phyloP scores from a whole-genome alignment of 768 basidiomycete species.

The Agrocybe praecox region DNA sequence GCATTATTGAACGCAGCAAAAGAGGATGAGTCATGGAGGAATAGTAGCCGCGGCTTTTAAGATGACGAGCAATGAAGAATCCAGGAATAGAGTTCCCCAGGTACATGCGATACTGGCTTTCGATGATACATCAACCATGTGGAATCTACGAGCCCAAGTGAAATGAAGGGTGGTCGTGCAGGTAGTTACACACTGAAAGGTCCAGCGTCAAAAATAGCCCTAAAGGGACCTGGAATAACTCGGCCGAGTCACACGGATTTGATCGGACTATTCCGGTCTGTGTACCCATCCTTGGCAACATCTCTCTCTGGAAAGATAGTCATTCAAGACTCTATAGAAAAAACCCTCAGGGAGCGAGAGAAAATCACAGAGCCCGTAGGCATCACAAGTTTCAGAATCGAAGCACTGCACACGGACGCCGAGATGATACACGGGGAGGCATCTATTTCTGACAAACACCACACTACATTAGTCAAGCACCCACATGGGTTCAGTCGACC shows the following conservation, averaged over 20 bases:
- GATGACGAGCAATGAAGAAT: neutral
- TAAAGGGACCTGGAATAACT: neutral
- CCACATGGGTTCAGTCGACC: neutral
- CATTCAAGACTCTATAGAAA: neutral
- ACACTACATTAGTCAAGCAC: neutral
- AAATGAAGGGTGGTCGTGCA: neutral
- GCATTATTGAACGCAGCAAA: neutral
- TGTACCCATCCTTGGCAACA: neutral
- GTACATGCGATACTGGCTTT: slow-evolving; percentile 3
- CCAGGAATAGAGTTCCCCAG: slow-evolving; percentile 4
- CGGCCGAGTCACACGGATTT: slow-evolving; percentile 10
- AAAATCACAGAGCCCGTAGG: neutral
- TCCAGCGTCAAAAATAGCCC: slow-evolving; percentile 3
- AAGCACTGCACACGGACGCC: neutral
- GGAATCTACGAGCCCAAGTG: neutral
- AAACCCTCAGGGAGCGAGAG: neutral
- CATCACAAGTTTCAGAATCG: neutral
- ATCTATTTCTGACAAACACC: neutral
- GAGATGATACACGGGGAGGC: neutral
- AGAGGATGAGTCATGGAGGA: neutral
- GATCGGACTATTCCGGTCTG: neutral
- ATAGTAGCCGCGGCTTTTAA: slow-evolving; percentile 3
- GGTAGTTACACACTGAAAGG: neutral
- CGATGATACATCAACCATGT: slow-evolving; percentile 8
- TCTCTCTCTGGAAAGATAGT: neutral